Conservation (phyloP, 495 filamentous ascomycete genomes). For the Xylaria palmicola region DNA sequence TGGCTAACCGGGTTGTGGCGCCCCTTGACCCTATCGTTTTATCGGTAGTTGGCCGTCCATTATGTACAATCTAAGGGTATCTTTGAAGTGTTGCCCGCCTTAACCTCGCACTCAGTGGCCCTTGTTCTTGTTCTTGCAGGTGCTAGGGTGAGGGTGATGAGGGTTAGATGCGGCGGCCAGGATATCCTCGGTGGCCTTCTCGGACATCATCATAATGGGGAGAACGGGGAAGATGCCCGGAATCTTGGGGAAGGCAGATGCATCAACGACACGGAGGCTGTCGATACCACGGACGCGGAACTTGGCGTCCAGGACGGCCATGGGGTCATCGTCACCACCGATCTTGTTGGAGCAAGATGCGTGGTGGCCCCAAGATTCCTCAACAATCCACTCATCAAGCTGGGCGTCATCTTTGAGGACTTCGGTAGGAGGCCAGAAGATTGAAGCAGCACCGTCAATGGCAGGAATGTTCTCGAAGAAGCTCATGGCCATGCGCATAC, state of each 20-base stretch:
- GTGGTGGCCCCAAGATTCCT: slow-evolving; percentile 60
- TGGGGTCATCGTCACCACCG: slow-evolving; percentile 52
- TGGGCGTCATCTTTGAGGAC: slow-evolving; percentile 40
- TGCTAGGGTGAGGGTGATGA: background rate
- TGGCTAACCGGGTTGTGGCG: background rate
- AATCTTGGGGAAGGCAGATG: slow-evolving; percentile 52
- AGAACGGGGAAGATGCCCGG: slow-evolving; percentile 50
- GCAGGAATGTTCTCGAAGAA: slow-evolving; percentile 46
- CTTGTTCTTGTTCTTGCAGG: slow-evolving; percentile 8
- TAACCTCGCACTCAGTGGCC: background rate
- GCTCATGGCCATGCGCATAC: slow-evolving; percentile 38
- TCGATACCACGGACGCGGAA: slow-evolving; percentile 57
- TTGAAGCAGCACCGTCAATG: slow-evolving; percentile 46
- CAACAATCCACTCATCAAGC: slow-evolving; percentile 46
- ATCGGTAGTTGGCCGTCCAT: slow-evolving; percentile 1
- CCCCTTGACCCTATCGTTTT: background rate
- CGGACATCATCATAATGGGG: slow-evolving; percentile 53
- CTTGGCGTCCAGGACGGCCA: slow-evolving; percentile 58
- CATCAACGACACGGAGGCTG: slow-evolving; percentile 63
- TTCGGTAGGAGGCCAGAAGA: slow-evolving; percentile 49
- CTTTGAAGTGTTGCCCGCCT: background rate
- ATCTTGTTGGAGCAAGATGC: slow-evolving; percentile 59
- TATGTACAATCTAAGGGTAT: slow-evolving; percentile 14
- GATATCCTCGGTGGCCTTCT: slow-evolving; percentile 58
- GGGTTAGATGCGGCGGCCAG: slow-evolving; percentile 15